phyloP scores from a whole-genome alignment of 306 rosid genomes.

The Lathyrus sativus region DNA sequence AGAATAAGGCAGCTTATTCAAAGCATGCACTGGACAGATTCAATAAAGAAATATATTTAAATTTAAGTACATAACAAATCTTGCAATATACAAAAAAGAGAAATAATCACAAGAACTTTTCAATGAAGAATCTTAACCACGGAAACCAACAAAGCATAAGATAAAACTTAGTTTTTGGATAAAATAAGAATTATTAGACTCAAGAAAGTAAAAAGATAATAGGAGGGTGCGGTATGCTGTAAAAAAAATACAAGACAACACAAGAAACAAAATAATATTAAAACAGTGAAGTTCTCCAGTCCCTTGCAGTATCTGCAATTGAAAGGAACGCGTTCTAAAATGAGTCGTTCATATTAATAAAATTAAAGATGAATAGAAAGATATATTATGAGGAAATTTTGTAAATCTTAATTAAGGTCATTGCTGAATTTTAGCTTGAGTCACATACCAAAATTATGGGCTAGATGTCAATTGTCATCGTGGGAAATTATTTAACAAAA shows the following conservation, averaged over 20 bases:
- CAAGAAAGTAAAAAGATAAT: neutral
- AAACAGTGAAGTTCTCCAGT: neutral
- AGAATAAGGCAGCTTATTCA: constrained; percentile 96
- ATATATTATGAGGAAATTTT: too few relatives aligned
- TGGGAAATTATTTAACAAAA: too few relatives aligned
- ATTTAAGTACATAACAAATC: constrained; percentile 36
- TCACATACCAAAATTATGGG: too few relatives aligned
- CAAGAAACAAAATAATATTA: neutral
- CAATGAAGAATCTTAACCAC: constrained; percentile 23
- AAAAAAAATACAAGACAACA: neutral
- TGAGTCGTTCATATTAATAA: neutral
- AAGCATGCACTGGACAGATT: constrained; percentile 80
- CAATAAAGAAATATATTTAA: constrained; percentile 26
- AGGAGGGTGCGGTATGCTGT: neutral
- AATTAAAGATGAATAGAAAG: too few relatives aligned
- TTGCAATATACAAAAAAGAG: constrained; percentile 3
- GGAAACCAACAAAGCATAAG: constrained; percentile 20
- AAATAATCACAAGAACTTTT: neutral
- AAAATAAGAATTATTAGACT: neutral
- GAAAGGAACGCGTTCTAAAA: neutral
- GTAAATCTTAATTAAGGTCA: too few relatives aligned
- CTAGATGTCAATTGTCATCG: too few relatives aligned
- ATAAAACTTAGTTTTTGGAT: constrained; percentile 8
- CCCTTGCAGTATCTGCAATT: neutral
- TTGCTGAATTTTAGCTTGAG: too few relatives aligned